Evolutionary conservation across 768 basidiomycete species (phyloP), one percentile per base, ranked within the genome.

Genomic region (Boletus vermiculosoides): DNA sequence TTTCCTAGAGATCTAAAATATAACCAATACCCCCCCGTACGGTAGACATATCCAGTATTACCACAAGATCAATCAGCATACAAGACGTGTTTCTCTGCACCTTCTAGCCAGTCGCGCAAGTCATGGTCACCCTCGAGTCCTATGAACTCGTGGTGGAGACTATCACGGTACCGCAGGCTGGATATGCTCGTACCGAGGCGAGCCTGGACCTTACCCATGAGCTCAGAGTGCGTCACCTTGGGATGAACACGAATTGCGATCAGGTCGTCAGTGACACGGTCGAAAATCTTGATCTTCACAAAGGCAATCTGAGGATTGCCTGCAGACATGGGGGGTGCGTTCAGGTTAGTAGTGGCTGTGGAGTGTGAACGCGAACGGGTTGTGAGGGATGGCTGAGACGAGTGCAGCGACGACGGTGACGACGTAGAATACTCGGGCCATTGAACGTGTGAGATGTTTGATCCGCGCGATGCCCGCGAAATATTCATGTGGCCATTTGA

Each of bases 271-370:
- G 93, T 88, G 54, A 88, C 80, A 39, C 91, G 84, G 74, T 97
- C 92, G 71, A 97, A 97, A 45, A 99, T 93, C 76, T 99, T 99
- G 76, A 99, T 97, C 77, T 98, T 99, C 63, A 98, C 82, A 74
- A 94, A 98, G 23, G 95, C 90, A 15, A 87, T 85, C 66, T 91
- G 87, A 6, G 86, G 84, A 60, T 90, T 90, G 45, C 81, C 82
- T 18, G 86, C 83, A 49, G 90, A 92, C 64, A 92, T 88, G 22
- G 86, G 78, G 12, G 90, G 89, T 31, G 77, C 83, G 65, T 84
- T 90, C 52, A 83, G 65, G 58, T 73, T 85, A 45, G 66, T 70
- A 31, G 67, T 70, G 4, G 81, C 80, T 22, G 74, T 77, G 28
- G 87, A 84, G 20, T 81, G 80, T 20, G 87, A 85, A 23, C 81